These are phyloP conservation scores for Cyclotella sp. DNA, from an alignment of 108 stramenopile species.

Conservation along the genomic window DNA sequence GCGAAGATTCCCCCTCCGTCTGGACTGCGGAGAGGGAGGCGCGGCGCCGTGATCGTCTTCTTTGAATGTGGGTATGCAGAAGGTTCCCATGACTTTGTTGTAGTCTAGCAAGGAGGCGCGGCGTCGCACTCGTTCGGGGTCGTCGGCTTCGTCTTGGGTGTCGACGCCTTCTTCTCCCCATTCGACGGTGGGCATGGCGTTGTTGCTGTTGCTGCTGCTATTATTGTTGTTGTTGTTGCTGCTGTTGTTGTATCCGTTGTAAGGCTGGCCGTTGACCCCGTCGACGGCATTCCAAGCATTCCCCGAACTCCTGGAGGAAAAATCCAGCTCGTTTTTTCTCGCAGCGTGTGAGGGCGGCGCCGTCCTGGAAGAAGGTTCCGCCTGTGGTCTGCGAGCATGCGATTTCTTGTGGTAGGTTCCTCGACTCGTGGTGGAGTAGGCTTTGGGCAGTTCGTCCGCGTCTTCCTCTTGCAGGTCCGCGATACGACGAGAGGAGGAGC, in stretches of 20 bases:
- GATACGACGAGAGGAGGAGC: too few species aligned
- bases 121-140: too few species aligned
- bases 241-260: background rate
- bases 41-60: background rate
- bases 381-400: background rate
- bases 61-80: slow-evolving; percentile 27
- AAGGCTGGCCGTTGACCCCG: too few species aligned
- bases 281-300: too few species aligned
- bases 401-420: background rate
- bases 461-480: too few species aligned
- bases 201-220: background rate
- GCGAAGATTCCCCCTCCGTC: background rate
- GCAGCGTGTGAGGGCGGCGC: too few species aligned
- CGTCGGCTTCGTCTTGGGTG: too few species aligned
- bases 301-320: too few species aligned
- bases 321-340: too few species aligned
- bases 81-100: slow-evolving; percentile 17
- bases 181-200: background rate
- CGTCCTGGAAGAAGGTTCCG: too few species aligned
- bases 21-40: background rate
- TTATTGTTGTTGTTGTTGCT: background rate
- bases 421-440: background rate
- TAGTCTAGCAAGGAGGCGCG: background rate
- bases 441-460: background rate
- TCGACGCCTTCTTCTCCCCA: background rate